Evolutionary conservation across 768 basidiomycete species (phyloP), one percentile per base, ranked within the genome.

Genomic region (Coprinopsis sp.): DNA sequence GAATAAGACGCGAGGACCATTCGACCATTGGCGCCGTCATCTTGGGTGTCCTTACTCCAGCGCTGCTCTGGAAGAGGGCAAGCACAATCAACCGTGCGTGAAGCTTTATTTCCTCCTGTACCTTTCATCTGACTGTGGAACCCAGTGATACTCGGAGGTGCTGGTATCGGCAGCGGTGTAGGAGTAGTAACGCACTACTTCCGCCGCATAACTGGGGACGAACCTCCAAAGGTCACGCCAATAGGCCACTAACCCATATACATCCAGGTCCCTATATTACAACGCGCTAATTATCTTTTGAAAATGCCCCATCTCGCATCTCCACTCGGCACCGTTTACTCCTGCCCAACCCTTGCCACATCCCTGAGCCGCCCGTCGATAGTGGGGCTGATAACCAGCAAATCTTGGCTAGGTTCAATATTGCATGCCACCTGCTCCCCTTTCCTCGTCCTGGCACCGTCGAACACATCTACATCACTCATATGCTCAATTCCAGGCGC

Each of bases 41-140:
- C 18, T 76, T 72, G 47, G 77, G 76, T 13, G 74, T 84, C 12
- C 59, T 90, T 2, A 76, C 74, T 3, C 83, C 89, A 3, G 83
- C 86, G 2, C 43, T 89, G 23, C 70, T 90, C 40, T 91, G 86
- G 85, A 88, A 77, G 39, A 73, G 76, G 44, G 85, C 84, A 25
- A 70, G 64, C 27, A 59, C 71, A 13, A 64, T 81, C n/a, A 79
- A 88, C 54, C 56, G 87, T 89, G 56, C 44, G 74, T 61, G 24
- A 29, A 8, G 10, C 12, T 14, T 23, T 7, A 7, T 23, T 33
- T 30, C 12, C 30, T 41, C 23, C 30, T 18, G 10, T 21, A 16
- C 14, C n/a, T 24, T 18, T 7, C 34, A 36, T 21, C 18, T 19
- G n/a, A 37, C 27, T n/a, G 8, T n/a, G n/a, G n/a, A 8, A 31